Conservation (phyloP, 495 filamentous ascomycete genomes). For the Tuber brumale region DNA sequence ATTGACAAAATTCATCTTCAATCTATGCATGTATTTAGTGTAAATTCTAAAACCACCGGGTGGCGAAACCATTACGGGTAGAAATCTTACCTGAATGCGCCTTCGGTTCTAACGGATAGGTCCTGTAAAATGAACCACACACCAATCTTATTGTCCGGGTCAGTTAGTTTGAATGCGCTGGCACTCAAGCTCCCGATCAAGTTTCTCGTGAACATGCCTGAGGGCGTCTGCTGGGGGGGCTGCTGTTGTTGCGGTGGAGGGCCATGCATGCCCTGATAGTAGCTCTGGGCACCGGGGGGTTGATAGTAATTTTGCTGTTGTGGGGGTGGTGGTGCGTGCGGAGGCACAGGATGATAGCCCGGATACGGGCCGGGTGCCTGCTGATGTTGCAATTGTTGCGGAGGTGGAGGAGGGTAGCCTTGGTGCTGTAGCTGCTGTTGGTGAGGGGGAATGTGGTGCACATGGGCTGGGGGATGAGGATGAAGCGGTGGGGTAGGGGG, state of each 20-base stretch:
- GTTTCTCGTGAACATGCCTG: conserved; percentile 93
- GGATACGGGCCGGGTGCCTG: conserved; percentile 44
- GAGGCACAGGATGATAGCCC: conserved; percentile 41
- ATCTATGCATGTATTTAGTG: conserved; percentile 42
- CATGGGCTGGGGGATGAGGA: conserved; percentile 44
- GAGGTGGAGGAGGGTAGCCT: conserved; percentile 44
- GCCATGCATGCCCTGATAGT: conserved; percentile 44
- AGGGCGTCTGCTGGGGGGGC: conserved; percentile 50
- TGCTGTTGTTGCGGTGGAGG: conserved; percentile 44
- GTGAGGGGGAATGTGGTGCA: conserved; percentile 41
- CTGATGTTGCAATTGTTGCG: conserved; percentile 39
- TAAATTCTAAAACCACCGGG: not conserved
- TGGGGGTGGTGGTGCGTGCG: conserved; percentile 33
- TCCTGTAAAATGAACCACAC: conserved; percentile 98
- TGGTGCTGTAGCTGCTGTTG: conserved; percentile 45
- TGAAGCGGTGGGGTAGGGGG: conserved; percentile 45
- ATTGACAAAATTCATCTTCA: conserved; percentile 79
- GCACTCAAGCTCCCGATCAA: conserved; percentile 88
- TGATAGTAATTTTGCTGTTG: conserved; percentile 45
- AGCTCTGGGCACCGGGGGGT: conserved; percentile 46
- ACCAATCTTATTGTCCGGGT: conserved; percentile 74
- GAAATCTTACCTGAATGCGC: conserved; percentile 67
- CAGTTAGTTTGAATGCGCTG: conserved; percentile 78
- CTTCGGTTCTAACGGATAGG: conserved; percentile 87
- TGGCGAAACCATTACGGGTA: not conserved